These are phyloP conservation scores for Leptographium procerum DNA, from an alignment of 2,329 filamentous ascomycete genomes.

Conservation along the genomic window DNA sequence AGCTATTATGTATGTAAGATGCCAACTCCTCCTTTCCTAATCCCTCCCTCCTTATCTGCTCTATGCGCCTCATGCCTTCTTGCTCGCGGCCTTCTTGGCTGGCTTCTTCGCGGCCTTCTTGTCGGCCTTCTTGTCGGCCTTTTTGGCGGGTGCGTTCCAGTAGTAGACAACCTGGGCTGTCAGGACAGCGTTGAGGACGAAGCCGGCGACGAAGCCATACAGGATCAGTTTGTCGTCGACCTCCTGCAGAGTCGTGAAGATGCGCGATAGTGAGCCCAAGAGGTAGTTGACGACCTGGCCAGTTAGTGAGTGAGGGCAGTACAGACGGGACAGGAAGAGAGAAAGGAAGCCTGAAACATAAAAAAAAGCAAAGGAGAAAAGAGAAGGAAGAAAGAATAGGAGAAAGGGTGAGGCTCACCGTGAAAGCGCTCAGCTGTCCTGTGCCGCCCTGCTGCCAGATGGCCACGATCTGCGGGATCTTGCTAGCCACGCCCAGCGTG, in stretches of 20 bases:
- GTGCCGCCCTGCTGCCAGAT: constrained; percentile 80
- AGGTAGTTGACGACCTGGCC: constrained; percentile 94
- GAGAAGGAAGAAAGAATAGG: not conserved
- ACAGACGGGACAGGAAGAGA: not conserved
- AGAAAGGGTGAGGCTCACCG: constrained; percentile 38
- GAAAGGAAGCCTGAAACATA: not conserved
- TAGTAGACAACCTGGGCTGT: constrained; percentile 91
- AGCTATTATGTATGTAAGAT: no score
- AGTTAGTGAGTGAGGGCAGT: not conserved
- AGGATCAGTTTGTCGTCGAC: constrained; percentile 94
- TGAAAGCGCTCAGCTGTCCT: constrained; percentile 91
- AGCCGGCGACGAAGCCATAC: constrained; percentile 87
- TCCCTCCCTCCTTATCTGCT: not conserved
- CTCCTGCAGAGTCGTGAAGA: constrained; percentile 96
- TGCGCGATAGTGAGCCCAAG: constrained; percentile 78
- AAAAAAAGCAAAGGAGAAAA: not conserved
- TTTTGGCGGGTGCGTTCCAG: constrained; percentile 53
- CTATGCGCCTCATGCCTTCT: not conserved
- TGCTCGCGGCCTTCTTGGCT: not conserved
- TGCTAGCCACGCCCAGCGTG: constrained; percentile 73
- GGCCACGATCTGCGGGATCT: constrained; percentile 83
- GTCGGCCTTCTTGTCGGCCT: constrained; percentile 24
- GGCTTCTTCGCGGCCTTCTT: not conserved
- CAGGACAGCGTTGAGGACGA: constrained; percentile 77
- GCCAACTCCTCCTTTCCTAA: not conserved